Base-by-base conservation (phyloP, 2,329 filamentous ascomycete genomes). In the Nigrospora oryzae region DNA sequence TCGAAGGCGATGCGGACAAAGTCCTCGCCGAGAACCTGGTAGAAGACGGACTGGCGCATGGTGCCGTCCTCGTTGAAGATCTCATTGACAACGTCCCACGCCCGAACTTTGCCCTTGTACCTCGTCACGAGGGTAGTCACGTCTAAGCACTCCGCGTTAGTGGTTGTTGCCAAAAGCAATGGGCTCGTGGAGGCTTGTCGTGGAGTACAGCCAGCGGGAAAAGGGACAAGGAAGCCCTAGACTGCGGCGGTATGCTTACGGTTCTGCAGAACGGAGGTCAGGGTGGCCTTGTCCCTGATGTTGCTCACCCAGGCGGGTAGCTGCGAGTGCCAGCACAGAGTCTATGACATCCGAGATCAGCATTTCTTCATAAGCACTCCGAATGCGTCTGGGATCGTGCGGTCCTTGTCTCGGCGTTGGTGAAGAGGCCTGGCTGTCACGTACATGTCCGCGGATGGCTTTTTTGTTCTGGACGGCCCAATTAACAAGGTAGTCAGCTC, bases 1-100 rank as follows among this genome's bases (percentile, higher is more conserved):
- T 76, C 70, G 66, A 88, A 89, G 33, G 84, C 84, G 54, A 85
- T 83, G 17, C 70, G 68, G 43, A 89, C 77, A 56, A 83, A 87
- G 60, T 76, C 74, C 64, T 86, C 82, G 38, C 84, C 83, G 5
- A 88, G 73, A 3, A 87, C 77, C 23, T 76, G 71, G 54, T 70
- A 83, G 67, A 85, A 88, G 53, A 86, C 79, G 11, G 71, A 77
- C 30, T 65, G 54, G 38, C 83, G 79, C 44, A 84, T 67, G 4
- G 59, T 65, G 33, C 81, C 82, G 54, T 80, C 71, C 52, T 84
- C 77, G 52, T 73, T 70, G 58, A 83, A 77, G 57, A 82, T 79
- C 58, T 84, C 79, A 61, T 84, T 84, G 46, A 79, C 70, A 23
- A 84, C 80, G 52, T 84, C 79, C 59, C 58, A 62, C 17, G 56